A percentile compares a stretch with the other conserved stretches of the same genome.
phyloP scores from a whole-genome alignment of 1,139 yeast genomes.

The Zygosaccharomyces sapae region DNA sequence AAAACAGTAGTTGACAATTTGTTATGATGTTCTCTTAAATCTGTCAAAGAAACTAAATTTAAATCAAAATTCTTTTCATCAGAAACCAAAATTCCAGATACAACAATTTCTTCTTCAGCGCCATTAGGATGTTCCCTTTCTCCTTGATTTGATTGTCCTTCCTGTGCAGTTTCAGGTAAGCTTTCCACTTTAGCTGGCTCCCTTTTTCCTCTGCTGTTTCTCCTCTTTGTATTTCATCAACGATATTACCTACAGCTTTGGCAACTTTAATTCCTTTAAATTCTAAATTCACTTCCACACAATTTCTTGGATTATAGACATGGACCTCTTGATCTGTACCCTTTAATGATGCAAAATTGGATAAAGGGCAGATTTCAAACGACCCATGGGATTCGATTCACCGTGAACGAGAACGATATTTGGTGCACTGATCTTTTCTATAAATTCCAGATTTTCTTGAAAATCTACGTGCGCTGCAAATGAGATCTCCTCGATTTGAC shows the following conservation, averaged over 20 bases:
- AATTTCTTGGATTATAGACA: constrained; percentile 88
- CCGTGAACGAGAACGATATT: constrained; percentile 92
- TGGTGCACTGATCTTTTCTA: constrained; percentile 79
- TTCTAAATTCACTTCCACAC: constrained; percentile 70
- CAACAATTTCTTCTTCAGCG: constrained; percentile 34
- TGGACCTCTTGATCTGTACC: constrained; percentile 90
- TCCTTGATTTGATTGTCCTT: constrained; percentile 22
- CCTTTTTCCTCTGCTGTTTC: constrained; percentile 18
- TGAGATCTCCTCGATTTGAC: constrained; percentile 89
- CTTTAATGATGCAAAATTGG: constrained; percentile 76
- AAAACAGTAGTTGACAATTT: constrained; percentile 82
- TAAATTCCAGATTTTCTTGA: constrained; percentile 86
- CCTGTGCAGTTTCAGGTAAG: constrained; percentile 10
- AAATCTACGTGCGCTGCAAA: constrained; percentile 99
- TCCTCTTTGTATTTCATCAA: constrained; percentile 44
- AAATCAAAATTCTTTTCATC: constrained; percentile 74
- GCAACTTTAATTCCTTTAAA: constrained; percentile 85
- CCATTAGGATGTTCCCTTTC: constrained; percentile 14
- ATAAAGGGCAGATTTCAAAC: constrained; percentile 87
- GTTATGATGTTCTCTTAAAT: constrained; percentile 76
- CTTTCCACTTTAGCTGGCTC: constrained; percentile 16
- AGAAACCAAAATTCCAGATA: constrained; percentile 88
- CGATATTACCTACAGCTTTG: constrained; percentile 75
- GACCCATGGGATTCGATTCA: constrained; percentile 97
- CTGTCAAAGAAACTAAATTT: constrained; percentile 75